Evolutionary conservation across 352 stramenopile species (phyloP).

Genomic region (Blastocystis sp.): DNA sequence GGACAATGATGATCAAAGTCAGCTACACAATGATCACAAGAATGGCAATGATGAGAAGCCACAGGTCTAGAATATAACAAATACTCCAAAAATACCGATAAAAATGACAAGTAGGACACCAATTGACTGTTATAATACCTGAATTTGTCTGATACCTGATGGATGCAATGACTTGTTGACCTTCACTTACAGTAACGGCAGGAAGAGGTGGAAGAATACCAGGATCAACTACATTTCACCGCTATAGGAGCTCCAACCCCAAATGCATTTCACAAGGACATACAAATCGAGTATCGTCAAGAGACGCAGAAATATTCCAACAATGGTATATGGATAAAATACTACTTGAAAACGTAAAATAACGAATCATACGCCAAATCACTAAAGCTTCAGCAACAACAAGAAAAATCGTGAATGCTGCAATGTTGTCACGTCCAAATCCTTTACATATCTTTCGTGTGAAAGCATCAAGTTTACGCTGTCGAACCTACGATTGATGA

Average conservation of each 20-base stretch:
- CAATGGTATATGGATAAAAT: neutral
- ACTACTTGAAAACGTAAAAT: neutral
- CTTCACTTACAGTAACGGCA: neutral
- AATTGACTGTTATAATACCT: neutral
- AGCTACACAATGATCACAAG: slow-evolving; percentile 15
- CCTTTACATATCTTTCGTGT: neutral
- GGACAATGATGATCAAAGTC: slow-evolving; percentile 48
- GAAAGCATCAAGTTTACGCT: neutral
- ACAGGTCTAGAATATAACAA: neutral
- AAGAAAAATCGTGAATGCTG: neutral
- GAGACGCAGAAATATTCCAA: neutral
- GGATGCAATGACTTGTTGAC: neutral
- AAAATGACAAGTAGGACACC: slow-evolving; percentile 48
- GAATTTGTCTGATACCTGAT: slow-evolving; percentile 14
- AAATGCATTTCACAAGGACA: neutral
- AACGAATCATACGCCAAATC: neutral
- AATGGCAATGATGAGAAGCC: slow-evolving; percentile 5
- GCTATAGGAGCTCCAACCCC: neutral
- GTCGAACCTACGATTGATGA: neutral
- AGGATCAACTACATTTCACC: neutral
- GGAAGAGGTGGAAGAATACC: slow-evolving; percentile 8
- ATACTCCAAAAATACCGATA: neutral
- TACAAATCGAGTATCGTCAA: neutral
- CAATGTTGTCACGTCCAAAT: neutral
- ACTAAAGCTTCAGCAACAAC: neutral